These are phyloP conservation scores for Plantago ovata DNA, from an alignment of 257 asterid genomes.

Conservation along the genomic window DNA sequence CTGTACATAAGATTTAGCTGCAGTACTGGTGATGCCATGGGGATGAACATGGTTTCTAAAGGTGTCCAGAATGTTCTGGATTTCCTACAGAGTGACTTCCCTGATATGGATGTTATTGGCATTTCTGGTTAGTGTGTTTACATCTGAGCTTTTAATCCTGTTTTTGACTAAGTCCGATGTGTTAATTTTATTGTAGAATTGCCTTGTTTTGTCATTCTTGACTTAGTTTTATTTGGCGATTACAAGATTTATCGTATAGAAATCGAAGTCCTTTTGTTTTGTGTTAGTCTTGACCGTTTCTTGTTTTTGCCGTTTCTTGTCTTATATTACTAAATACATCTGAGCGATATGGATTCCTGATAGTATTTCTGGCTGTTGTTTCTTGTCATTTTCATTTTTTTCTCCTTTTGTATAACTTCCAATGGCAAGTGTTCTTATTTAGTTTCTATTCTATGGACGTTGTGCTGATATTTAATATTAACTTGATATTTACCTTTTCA, in stretches of 20 bases:
- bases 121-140: slow-evolving; percentile 58
- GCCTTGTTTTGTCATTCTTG: neutral
- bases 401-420: too few relatives aligned
- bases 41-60: slow-evolving; percentile 96
- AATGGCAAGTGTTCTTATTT: too few relatives aligned
- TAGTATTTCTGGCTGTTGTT: too few relatives aligned
- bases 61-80: slow-evolving; percentile 85
- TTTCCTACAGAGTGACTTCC: slow-evolving; percentile 64
- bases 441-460: too few relatives aligned
- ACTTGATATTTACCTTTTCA: neutral
- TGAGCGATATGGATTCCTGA: too few relatives aligned
- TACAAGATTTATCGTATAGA: too few relatives aligned
- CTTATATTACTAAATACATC: too few relatives aligned
- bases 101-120: slow-evolving; percentile 85
- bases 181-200: neutral
- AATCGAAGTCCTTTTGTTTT: too few relatives aligned
- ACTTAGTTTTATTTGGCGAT: too few relatives aligned
- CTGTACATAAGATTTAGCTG: slow-evolving; percentile 68
- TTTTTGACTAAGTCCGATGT: neutral
- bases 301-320: too few relatives aligned
- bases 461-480: neutral
- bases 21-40: slow-evolving; percentile 96
- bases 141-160: neutral
- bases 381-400: too few relatives aligned
- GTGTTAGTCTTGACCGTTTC: too few relatives aligned